Conservation (phyloP, 306 rosid genomes). For the Styphnolobium japonicum region DNA sequence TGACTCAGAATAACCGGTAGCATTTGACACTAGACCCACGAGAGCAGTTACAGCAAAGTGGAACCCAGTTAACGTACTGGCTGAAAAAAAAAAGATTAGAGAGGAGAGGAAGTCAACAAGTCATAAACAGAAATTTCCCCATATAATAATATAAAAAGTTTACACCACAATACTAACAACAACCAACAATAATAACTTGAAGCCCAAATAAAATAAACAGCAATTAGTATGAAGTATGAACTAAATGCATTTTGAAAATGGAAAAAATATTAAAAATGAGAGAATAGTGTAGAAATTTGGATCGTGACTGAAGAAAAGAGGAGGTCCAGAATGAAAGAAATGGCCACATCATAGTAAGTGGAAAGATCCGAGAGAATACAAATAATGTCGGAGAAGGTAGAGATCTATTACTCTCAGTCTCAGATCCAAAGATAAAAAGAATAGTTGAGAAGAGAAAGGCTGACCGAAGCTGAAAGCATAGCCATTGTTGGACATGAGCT, state of each 20-base stretch:
- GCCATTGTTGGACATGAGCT: slow-evolving; percentile 80
- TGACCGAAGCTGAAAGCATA: slow-evolving; percentile 75
- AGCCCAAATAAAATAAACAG: background rate
- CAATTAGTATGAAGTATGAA: background rate
- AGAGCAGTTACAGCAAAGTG: slow-evolving; percentile 90
- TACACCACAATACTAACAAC: background rate
- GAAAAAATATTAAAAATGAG: background rate
- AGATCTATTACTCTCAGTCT: slow-evolving; percentile 7
- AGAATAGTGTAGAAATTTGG: background rate
- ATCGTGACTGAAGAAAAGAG: slow-evolving; percentile 2
- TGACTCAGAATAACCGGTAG: slow-evolving; percentile 72
- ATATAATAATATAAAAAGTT: background rate
- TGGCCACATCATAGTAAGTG: background rate
- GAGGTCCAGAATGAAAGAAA: slow-evolving; percentile 1
- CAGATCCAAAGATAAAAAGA: slow-evolving; percentile 16
- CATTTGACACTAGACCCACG: slow-evolving; percentile 83
- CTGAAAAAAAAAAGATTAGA: slow-evolving; percentile 38
- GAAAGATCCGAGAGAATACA: background rate
- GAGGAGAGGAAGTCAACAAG: background rate
- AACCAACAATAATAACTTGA: background rate
- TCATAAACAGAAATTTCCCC: background rate
- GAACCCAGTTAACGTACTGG: slow-evolving; percentile 86
- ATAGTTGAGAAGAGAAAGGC: background rate
- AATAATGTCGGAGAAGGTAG: slow-evolving; percentile 7
- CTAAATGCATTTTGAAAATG: background rate